Evolutionary conservation across 2,329 filamentous ascomycete genomes (phyloP).

Genomic region (Colletotrichum tropicale): DNA sequence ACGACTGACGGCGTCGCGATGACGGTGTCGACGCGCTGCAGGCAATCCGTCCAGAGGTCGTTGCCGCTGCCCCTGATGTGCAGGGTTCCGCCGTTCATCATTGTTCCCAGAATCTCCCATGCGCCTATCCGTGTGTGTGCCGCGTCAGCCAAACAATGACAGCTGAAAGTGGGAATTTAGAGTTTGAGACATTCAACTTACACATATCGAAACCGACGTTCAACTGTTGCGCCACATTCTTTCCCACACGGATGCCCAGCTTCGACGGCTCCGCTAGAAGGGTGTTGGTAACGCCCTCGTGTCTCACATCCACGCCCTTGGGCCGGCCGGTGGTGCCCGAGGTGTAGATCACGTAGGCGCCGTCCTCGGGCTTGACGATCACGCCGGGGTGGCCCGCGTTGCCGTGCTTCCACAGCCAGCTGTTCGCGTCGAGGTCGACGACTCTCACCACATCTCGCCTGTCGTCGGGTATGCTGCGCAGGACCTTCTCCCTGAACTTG

Average conservation of each 20-base stretch:
- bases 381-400: conserved; percentile 19
- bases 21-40: conserved; percentile 22
- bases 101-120: conserved; percentile 60
- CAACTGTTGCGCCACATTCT: conserved; percentile 58
- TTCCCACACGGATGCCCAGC: conserved; percentile 53
- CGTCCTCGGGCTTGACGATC: conserved; percentile 37
- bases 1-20: conserved; percentile 23
- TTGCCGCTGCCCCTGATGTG: conserved; percentile 23
- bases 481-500: conserved; percentile 16
- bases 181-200: conserved; percentile 34
- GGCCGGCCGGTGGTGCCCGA: conserved; percentile 63
- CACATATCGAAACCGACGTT: conserved; percentile 68
- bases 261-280: conserved; percentile 26
- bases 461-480: conserved; percentile 7
- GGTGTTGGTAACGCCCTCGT: conserved; percentile 31
- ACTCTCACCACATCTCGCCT: conserved; percentile 4
- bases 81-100: conserved; percentile 23
- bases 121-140: conserved; percentile 45
- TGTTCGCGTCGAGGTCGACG: conserved; percentile 14
- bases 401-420: conserved; percentile 15
- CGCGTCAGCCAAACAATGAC: not conserved
- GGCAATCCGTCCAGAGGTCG: conserved; percentile 19
- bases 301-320: conserved; percentile 63
- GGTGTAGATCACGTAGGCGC: conserved; percentile 58
- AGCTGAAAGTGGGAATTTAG: not conserved